These are phyloP conservation scores for Penicillium sumatraense DNA, from an alignment of 2,329 filamentous ascomycete genomes.

Conservation along the genomic window DNA sequence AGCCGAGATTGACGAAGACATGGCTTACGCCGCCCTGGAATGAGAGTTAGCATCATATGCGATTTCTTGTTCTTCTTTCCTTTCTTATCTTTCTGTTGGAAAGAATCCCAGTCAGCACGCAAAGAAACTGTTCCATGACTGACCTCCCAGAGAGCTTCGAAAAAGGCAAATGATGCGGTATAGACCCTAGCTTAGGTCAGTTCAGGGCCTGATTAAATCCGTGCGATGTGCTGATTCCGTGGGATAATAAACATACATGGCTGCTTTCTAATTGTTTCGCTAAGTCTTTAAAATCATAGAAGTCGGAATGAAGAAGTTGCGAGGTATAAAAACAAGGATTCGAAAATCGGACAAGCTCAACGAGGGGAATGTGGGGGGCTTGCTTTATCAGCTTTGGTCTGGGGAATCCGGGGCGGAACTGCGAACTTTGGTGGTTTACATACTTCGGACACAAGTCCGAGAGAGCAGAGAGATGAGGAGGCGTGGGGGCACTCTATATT, in stretches of 20 bases:
- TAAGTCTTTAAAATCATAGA: not conserved
- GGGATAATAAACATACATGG: constrained; percentile 4
- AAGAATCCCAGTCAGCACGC: too few species aligned
- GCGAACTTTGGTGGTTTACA: not conserved
- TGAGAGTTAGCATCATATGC: not conserved
- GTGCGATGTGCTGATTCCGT: too few species aligned
- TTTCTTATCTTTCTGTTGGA: too few species aligned
- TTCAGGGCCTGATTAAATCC: not conserved
- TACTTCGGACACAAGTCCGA: constrained; percentile 23
- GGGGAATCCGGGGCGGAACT: not conserved
- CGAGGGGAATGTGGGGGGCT: not conserved
- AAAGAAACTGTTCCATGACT: constrained; percentile 41
- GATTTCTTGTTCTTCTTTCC: too few species aligned
- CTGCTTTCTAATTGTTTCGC: not conserved
- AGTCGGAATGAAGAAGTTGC: not conserved
- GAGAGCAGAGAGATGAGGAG: constrained; percentile 11
- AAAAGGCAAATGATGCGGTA: constrained; percentile 38
- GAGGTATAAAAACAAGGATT: not conserved
- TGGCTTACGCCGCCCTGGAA: constrained; percentile 54
- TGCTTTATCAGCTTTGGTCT: constrained; percentile 12
- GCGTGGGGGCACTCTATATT: constrained; percentile 12
- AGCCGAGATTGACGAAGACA: constrained; percentile 60
- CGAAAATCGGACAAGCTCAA: not conserved
- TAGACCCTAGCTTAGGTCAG: constrained; percentile 1
- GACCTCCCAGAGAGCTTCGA: constrained; percentile 78